Evolutionary conservation across 495 filamentous ascomycete species (phyloP), one percentile per base, ranked within the genome.

Genomic region (Penicillium cataractarum): DNA sequence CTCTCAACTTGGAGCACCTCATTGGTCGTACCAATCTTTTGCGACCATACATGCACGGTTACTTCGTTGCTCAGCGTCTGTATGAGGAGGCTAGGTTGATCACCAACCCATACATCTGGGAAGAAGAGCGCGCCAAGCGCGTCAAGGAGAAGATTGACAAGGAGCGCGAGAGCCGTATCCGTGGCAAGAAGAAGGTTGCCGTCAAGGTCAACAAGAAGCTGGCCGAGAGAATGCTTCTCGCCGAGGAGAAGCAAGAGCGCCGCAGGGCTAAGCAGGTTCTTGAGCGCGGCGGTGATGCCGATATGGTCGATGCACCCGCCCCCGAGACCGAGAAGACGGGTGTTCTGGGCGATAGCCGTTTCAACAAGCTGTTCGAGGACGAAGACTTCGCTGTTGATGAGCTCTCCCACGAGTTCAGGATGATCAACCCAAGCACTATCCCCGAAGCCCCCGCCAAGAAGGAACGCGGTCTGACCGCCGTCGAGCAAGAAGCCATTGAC

Each of bases 41-140:
- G 48, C 84, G 92, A 32, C 93, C 96, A 49, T 98, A 97, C 70
- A 97, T 98, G 96, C 94, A 98, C 73, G 95, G 95, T 63, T 97
- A 95, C 83, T 99, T 99, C 76, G 92, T 97, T 12, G 90, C 90
- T 58, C 92, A 96, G 67, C 87, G 90, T 54, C 71, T 99, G 26
- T 97, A 97, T 71, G 96, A 98, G 62, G 92, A 98, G 75, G 95
- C 93, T n/a, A 78, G 90, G 27, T 77, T 99, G 60, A 96, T 97
- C 62, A 86, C 90, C 42, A 93, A 97, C 75, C 95, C 95, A 1
- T 96, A 93, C 71, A 82, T 95, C 60, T 95, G 90, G 86, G 90
- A 96, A 66, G 89, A 97, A 65, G 90, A 97, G 72, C 85, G 93
- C 42, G 87, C 87, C 35, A 96, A 96, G 80, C 85, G 89, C 57